Evolutionary conservation across 1,139 yeast genomes (phyloP).

Genomic region (Waltiozyma sp.): DNA sequence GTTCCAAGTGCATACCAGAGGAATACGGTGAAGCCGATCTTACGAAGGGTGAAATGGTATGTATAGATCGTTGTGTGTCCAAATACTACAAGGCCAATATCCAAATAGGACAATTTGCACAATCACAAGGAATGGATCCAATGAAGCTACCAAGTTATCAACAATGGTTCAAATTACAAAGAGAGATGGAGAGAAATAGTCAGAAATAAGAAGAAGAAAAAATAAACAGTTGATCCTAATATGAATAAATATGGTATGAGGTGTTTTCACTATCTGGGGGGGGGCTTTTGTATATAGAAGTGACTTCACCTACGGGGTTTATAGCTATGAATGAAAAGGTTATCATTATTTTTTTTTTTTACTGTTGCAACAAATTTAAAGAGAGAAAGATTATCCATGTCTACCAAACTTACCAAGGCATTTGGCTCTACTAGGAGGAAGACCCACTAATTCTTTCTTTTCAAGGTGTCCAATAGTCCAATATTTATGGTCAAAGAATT

Average conservation of each 20-base stretch:
- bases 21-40: conserved; percentile 73
- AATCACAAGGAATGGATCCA: not conserved
- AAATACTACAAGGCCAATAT: conserved; percentile 61
- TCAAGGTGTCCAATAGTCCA: conserved; percentile 13
- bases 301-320: no score
- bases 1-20: conserved; percentile 61
- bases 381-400: not conserved
- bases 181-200: not conserved
- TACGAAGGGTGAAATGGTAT: conserved; percentile 64
- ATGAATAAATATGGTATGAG: no score
- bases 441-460: conserved; percentile 5
- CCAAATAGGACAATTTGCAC: conserved; percentile 37
- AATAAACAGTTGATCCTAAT: no score
- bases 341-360: not conserved
- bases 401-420: conserved; percentile 10
- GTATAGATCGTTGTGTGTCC: conserved; percentile 69
- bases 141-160: not conserved
- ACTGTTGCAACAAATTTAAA: no score
- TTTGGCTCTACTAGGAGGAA: conserved; percentile 8
- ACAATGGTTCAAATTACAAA: not conserved
- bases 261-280: no score
- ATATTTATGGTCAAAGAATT: conserved; percentile 16
- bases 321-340: not conserved
- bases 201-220: not conserved
- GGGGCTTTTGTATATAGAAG: not conserved